Conservation (phyloP, 2,329 filamentous ascomycete species). For the Alternaria sp. region DNA sequence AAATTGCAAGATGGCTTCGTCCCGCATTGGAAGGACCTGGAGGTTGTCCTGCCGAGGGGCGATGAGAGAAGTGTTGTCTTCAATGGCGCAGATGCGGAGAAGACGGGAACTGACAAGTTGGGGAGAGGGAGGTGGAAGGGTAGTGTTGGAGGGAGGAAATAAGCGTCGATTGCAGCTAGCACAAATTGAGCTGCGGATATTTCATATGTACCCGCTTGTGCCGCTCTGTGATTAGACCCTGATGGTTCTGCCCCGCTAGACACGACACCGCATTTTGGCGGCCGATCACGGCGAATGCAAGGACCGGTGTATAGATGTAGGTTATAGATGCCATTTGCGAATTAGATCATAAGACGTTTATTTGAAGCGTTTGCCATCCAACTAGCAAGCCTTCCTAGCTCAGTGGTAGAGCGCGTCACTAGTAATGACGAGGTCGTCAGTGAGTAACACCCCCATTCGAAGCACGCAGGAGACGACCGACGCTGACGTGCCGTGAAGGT, state of each 20-base stretch:
- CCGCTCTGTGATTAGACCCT: neutral
- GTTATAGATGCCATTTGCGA: neutral
- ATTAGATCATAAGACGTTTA: neutral
- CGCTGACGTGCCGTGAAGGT: slow-evolving; percentile 5
- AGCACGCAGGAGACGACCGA: neutral
- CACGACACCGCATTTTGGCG: neutral
- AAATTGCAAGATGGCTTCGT: slow-evolving; percentile 51
- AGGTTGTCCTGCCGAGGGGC: slow-evolving; percentile 59
- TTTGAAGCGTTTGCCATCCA: neutral
- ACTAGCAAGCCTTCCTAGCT: slow-evolving; percentile 37
- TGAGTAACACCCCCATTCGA: neutral
- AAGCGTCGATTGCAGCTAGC: neutral
- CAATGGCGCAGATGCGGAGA: slow-evolving; percentile 9
- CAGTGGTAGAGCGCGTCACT: slow-evolving; percentile 50
- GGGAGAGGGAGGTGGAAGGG: slow-evolving; percentile 1
- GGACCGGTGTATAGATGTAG: neutral
- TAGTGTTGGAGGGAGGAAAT: neutral
- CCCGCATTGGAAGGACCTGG: slow-evolving; percentile 59
- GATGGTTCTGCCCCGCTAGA: neutral
- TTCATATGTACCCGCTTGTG: neutral
- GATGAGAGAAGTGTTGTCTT: slow-evolving; percentile 52
- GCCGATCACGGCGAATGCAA: neutral
- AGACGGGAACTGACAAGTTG: neutral
- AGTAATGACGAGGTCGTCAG: slow-evolving; percentile 50
- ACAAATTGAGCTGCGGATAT: neutral